Percentiles rank a stretch among this genome's conserved stretches.
Conservation (phyloP, 805 yeast species). For the Debaryomyces castellii region DNA sequence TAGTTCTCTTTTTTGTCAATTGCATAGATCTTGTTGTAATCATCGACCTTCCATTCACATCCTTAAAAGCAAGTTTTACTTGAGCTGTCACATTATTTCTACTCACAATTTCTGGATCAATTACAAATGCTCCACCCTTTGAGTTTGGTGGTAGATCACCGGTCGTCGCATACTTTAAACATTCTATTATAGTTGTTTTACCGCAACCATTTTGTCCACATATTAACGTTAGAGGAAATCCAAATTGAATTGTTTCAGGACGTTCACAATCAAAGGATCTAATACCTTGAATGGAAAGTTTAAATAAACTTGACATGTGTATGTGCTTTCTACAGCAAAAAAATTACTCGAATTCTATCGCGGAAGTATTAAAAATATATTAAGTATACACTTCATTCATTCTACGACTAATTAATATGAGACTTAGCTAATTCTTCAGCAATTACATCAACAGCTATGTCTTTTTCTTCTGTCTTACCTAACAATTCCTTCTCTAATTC, state of each 20-base stretch:
- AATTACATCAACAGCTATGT: conserved; percentile 52
- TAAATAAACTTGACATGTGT: conserved; percentile 40
- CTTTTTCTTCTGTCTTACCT: conserved; percentile 44
- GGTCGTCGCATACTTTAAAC: conserved; percentile 89
- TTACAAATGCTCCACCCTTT: conserved; percentile 93
- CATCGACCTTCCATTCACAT: conserved; percentile 73
- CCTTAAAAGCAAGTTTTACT: conserved; percentile 80
- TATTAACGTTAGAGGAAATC: conserved; percentile 85
- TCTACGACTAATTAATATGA: conserved; percentile 30
- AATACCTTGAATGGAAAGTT: conserved; percentile 70
- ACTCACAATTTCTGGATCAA: conserved; percentile 82
- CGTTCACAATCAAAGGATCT: conserved; percentile 87
- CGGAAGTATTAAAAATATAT: not conserved
- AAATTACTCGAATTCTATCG: not conserved
- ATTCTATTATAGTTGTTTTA: conserved; percentile 93
- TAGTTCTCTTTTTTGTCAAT: conserved; percentile 54
- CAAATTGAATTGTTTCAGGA: conserved; percentile 84
- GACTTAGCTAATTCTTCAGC: conserved; percentile 61
- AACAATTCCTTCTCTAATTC: conserved; percentile 56
- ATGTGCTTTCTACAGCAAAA: not conserved
- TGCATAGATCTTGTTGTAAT: conserved; percentile 85
- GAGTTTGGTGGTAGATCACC: conserved; percentile 95
- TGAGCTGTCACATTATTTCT: conserved; percentile 83
- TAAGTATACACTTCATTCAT: not conserved
- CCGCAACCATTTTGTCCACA: conserved; percentile 98